Evolutionary conservation across 352 stramenopile species (phyloP).

Genomic region (Globisporangium iwayamae): DNA sequence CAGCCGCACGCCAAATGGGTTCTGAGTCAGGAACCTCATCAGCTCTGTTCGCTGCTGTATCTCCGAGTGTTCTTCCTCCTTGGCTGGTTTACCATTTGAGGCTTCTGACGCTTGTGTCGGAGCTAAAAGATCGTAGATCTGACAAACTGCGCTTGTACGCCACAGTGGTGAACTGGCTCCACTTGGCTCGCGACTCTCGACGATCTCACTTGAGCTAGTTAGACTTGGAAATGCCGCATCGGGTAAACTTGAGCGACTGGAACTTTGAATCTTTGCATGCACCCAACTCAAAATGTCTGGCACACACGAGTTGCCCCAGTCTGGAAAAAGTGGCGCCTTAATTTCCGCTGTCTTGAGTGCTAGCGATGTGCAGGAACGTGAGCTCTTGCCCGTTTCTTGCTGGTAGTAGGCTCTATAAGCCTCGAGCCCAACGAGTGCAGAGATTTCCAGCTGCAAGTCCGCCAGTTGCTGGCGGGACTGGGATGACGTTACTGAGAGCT

Average conservation of each 20-base stretch:
- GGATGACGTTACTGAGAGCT: conserved; percentile 39
- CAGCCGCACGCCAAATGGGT: conserved; percentile 30
- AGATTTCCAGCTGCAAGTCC: conserved; percentile 32
- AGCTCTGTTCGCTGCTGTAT: conserved; percentile 24
- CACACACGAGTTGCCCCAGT: conserved; percentile 24
- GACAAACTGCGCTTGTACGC: conserved; percentile 36
- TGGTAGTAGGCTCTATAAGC: conserved; percentile 52
- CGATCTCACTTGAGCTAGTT: neutral
- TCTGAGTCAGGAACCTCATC: conserved; percentile 49
- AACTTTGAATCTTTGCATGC: conserved; percentile 18
- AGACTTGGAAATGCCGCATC: conserved; percentile 26
- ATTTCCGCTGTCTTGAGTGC: neutral
- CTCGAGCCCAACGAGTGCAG: conserved; percentile 24
- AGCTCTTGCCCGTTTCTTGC: conserved; percentile 28
- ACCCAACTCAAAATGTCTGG: conserved; percentile 60
- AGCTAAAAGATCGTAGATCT: conserved; percentile 40
- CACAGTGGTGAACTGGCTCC: conserved; percentile 15
- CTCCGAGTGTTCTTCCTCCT: neutral
- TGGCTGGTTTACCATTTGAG: neutral
- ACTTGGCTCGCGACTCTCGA: neutral
- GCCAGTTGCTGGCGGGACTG: conserved; percentile 33
- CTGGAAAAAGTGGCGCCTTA: neutral
- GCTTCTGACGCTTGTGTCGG: neutral
- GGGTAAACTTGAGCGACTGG: neutral
- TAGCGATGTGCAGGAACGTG: neutral